phyloP scores from a whole-genome alignment of 768 basidiomycete genomes.

The Hortiboletus flavorubellus region DNA sequence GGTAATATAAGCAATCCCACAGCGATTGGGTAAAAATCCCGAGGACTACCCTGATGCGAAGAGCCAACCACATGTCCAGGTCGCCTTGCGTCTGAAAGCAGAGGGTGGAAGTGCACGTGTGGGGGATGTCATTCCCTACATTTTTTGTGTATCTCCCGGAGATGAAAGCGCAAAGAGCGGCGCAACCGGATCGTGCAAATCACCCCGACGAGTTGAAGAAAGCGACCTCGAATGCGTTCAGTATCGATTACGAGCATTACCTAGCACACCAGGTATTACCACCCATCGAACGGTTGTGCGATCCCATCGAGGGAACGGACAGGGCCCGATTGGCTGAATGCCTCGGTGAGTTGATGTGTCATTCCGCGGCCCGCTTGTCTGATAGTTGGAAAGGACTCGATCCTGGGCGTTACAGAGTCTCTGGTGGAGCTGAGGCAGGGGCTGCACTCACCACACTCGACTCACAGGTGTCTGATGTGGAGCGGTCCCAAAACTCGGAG shows the following conservation, averaged over 20 bases:
- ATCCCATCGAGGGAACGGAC: conserved; percentile 95
- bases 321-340: conserved; percentile 90
- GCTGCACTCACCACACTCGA: conserved; percentile 72
- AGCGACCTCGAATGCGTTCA: conserved; percentile 52
- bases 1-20: neutral
- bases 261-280: conserved; percentile 89
- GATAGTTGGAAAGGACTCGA: conserved; percentile 45
- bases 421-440: conserved; percentile 52
- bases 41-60: conserved; percentile 97
- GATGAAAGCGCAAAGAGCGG: conserved; percentile 66
- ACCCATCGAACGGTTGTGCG: conserved; percentile 92
- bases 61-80: conserved; percentile 94
- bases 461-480: conserved; percentile 82
- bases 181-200: conserved; percentile 86
- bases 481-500: conserved; percentile 77
- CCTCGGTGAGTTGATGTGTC: conserved; percentile 56
- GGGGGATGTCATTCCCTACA: conserved; percentile 94
- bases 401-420: conserved; percentile 50
- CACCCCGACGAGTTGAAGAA: conserved; percentile 91
- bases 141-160: conserved; percentile 82
- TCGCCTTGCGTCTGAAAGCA: conserved; percentile 85
- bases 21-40: conserved; percentile 96
- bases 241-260: conserved; percentile 91
- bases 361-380: neutral
- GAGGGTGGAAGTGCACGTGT: conserved; percentile 75